Percentiles rank a stretch among this genome's conserved stretches.
These are phyloP conservation scores for Amanita rimosa DNA, from an alignment of 768 basidiomycete genomes.

Conservation along the genomic window DNA sequence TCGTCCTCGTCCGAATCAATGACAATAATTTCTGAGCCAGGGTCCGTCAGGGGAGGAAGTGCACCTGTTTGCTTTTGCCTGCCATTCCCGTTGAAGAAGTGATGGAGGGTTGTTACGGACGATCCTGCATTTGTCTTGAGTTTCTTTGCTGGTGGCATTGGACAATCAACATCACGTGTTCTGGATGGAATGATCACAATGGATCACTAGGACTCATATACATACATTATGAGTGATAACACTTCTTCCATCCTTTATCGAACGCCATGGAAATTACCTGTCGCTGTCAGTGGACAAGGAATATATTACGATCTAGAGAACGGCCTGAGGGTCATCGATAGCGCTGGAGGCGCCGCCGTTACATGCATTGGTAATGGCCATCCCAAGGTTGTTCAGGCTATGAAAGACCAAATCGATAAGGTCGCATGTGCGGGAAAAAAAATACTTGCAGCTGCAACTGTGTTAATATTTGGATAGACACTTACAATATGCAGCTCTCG, in stretches of 20 bases:
- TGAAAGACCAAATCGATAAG: constrained; percentile 74
- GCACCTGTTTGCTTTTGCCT: background rate
- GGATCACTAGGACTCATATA: too few relatives aligned
- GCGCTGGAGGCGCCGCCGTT: constrained; percentile 80
- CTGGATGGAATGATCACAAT: too few relatives aligned
- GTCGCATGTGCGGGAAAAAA: constrained; percentile 57
- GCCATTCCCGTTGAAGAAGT: constrained; percentile 30
- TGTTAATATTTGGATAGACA: constrained; percentile 37
- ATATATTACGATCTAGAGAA: constrained; percentile 63
- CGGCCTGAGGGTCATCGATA: constrained; percentile 64
- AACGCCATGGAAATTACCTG: constrained; percentile 63
- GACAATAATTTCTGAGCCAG: constrained; percentile 36
- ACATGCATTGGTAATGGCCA: constrained; percentile 67
- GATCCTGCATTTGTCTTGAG: constrained; percentile 21
- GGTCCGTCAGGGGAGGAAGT: background rate
- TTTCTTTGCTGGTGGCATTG: constrained; percentile 25
- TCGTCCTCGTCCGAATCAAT: constrained; percentile 53
- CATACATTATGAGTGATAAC: background rate
- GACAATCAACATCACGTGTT: background rate
- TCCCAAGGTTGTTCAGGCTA: constrained; percentile 57
- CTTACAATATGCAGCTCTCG: constrained; percentile 79
- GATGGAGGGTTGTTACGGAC: constrained; percentile 28
- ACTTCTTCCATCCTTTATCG: constrained; percentile 42
- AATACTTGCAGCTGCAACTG: background rate
- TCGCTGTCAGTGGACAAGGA: constrained; percentile 56